phyloP scores from a whole-genome alignment of 2,329 filamentous ascomycete genomes.

The Tolypocladium endophyticum region DNA sequence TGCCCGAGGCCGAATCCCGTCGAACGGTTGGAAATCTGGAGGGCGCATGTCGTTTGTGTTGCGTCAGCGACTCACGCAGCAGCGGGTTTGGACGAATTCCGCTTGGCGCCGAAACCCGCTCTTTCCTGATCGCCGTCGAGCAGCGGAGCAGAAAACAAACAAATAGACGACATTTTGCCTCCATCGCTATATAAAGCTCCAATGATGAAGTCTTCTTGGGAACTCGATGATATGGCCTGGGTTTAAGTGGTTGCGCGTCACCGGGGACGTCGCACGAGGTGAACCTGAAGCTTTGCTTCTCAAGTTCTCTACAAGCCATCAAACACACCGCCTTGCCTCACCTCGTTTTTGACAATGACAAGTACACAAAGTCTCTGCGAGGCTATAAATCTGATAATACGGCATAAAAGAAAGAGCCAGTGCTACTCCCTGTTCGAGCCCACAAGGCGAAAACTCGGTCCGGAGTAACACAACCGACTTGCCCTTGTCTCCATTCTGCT shows the following conservation, averaged over 20 bases:
- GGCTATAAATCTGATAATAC: too few relatives aligned
- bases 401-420: not conserved
- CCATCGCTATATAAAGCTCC: not conserved
- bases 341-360: not conserved
- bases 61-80: not conserved
- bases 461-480: conserved; percentile 1
- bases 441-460: conserved; percentile 5
- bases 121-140: not conserved
- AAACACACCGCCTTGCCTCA: not conserved
- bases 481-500: conserved; percentile 5
- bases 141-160: not conserved
- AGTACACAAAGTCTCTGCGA: not conserved
- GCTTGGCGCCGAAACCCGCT: not conserved
- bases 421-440: not conserved
- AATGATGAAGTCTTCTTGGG: not conserved
- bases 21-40: not conserved
- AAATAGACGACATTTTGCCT: not conserved
- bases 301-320: too few relatives aligned
- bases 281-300: too few relatives aligned
- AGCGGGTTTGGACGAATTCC: not conserved
- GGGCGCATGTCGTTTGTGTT: too few relatives aligned
- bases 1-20: not conserved
- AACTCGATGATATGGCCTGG: not conserved
- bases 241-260: not conserved
- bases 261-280: too few relatives aligned